Conservation (phyloP, 441 rosid species). For the Aleurites moluccanus region DNA sequence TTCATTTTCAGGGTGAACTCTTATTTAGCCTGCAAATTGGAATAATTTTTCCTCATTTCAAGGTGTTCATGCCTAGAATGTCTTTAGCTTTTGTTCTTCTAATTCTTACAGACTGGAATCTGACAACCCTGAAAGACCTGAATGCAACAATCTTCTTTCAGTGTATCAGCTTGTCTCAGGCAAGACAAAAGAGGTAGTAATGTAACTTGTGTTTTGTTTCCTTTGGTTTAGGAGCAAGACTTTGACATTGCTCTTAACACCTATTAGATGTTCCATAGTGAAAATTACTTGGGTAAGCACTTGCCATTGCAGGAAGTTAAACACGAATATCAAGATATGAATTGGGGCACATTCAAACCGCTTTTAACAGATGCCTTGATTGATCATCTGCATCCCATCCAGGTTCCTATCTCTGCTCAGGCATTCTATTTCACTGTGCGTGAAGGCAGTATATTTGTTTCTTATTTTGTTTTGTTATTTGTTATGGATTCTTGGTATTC, state of each 20-base stretch:
- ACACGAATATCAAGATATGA: conserved; percentile 75
- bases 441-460: neutral
- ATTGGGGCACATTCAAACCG: conserved; percentile 78
- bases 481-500: neutral
- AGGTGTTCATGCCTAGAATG: neutral
- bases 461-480: neutral
- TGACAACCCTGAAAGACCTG: conserved; percentile 89
- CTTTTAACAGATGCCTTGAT: conserved; percentile 69
- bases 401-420: conserved; percentile 42
- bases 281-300: neutral
- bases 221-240: conserved; percentile 10
- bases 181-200: conserved; percentile 88
- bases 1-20: conserved; percentile 66
- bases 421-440: neutral
- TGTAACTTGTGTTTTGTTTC: conserved; percentile 8
- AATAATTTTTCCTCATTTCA: neutral
- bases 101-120: conserved; percentile 40
- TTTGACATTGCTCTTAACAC: neutral
- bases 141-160: conserved; percentile 92
- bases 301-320: conserved; percentile 61
- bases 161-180: conserved; percentile 85
- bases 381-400: conserved; percentile 87
- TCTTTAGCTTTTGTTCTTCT: conserved; percentile 6
- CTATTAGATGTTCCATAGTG: conserved; percentile 13
- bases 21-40: conserved; percentile 15